Conservation (phyloP, 139 green algal genomes). For the Deuterostichococcus epilithicus region DNA sequence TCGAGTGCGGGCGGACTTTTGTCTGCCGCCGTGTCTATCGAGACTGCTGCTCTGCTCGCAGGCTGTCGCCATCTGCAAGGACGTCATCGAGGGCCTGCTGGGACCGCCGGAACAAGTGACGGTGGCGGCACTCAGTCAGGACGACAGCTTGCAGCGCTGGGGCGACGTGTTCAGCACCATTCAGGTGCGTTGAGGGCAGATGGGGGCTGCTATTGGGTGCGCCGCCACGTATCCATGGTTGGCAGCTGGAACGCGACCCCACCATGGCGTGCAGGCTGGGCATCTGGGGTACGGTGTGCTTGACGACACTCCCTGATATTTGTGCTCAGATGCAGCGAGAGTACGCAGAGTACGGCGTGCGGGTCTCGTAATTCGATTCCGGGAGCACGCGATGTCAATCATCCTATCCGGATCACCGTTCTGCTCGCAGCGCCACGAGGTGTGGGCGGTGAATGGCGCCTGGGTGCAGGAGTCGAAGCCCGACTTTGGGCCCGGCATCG, state of each 20-base stretch:
- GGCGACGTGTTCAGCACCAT: conserved; percentile 59
- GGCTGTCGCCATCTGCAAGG: neutral
- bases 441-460: conserved; percentile 70
- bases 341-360: too few relatives aligned
- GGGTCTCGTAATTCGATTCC: too few relatives aligned
- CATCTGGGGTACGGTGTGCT: too few relatives aligned
- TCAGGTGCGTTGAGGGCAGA: conserved; percentile 35
- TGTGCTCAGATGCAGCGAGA: too few relatives aligned
- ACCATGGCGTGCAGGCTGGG: too few relatives aligned
- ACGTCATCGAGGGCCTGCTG: conserved; percentile 34
- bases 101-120: conserved; percentile 40
- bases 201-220: neutral
- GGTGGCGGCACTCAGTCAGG: conserved; percentile 26
- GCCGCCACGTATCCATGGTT: neutral
- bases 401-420: neutral
- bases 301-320: too few relatives aligned
- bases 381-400: neutral
- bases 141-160: conserved; percentile 55
- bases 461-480: conserved; percentile 65
- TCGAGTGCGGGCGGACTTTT: too few relatives aligned
- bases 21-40: too few relatives aligned
- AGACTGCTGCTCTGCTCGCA: conserved; percentile 1
- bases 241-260: too few relatives aligned
- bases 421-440: conserved; percentile 52
- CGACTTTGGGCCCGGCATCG: conserved; percentile 69